Conservation (phyloP, 2,329 filamentous ascomycete species). For the Torrubiella hemipterigena region DNA sequence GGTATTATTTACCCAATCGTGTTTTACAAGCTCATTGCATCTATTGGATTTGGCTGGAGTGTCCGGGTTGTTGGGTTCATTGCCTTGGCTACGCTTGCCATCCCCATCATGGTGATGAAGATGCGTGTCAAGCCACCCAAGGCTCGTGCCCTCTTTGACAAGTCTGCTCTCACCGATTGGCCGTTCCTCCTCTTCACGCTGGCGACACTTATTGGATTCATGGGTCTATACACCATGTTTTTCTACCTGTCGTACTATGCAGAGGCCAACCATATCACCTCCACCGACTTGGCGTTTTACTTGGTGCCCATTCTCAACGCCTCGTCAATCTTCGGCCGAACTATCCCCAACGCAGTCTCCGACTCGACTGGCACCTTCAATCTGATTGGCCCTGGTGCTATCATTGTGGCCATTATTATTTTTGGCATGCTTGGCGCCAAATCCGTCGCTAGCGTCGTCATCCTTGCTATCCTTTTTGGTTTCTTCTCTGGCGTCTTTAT, state of each 20-base stretch:
- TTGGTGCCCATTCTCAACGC: constrained; percentile 33
- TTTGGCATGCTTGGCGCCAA: neutral
- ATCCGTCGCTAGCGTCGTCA: neutral
- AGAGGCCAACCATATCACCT: constrained; percentile 15
- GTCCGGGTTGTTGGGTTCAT: constrained; percentile 17
- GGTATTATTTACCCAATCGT: constrained; percentile 21
- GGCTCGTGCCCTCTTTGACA: constrained; percentile 8
- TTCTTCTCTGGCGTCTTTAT: neutral
- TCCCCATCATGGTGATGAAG: constrained; percentile 25
- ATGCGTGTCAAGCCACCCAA: constrained; percentile 20
- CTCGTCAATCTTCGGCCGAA: constrained; percentile 30
- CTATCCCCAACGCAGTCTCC: constrained; percentile 26
- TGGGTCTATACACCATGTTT: constrained; percentile 24
- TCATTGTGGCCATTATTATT: neutral
- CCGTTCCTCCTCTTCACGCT: constrained; percentile 11
- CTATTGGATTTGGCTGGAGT: constrained; percentile 17
- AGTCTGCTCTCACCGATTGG: too few species aligned
- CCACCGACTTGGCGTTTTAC: constrained; percentile 24
- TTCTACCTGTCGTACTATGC: constrained; percentile 28
- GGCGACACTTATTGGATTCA: constrained; percentile 21
- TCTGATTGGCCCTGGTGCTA: neutral
- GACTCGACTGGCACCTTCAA: constrained; percentile 21
- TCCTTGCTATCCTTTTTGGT: neutral
- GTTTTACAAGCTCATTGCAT: constrained; percentile 9
- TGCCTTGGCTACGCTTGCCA: constrained; percentile 17